These are phyloP conservation scores for Cercospora sp. DNA, from an alignment of 2,329 filamentous ascomycete genomes.

Conservation along the genomic window DNA sequence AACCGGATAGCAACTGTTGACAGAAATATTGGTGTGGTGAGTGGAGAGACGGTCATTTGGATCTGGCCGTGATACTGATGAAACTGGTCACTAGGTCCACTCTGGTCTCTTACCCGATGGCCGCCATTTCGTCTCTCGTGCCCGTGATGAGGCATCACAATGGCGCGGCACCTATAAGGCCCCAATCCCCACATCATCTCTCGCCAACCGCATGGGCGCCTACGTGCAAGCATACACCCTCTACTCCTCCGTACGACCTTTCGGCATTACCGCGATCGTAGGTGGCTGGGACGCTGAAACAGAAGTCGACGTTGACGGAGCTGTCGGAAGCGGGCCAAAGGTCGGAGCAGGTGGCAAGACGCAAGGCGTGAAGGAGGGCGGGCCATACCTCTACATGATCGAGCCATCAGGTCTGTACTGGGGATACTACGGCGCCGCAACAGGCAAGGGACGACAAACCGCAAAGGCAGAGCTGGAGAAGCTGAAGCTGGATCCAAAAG, in stretches of 20 bases:
- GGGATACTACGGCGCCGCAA: constrained; percentile 98
- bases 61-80: constrained; percentile 13
- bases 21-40: constrained; percentile 87
- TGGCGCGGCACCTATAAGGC: constrained; percentile 95
- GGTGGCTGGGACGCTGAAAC: constrained; percentile 90
- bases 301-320: constrained; percentile 81
- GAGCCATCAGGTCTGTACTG: constrained; percentile 96
- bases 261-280: constrained; percentile 92
- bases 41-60: constrained; percentile 39
- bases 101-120: constrained; percentile 94
- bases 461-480: constrained; percentile 99
- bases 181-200: constrained; percentile 82
- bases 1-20: constrained; percentile 96
- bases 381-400: constrained; percentile 96
- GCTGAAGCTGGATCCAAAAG: constrained; percentile 67
- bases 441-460: constrained; percentile 92
- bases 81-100: constrained; percentile 64
- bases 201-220: constrained; percentile 89
- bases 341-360: constrained; percentile 83
- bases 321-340: constrained; percentile 79
- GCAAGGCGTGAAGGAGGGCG: constrained; percentile 72
- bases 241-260: constrained; percentile 93
- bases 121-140: constrained; percentile 89
- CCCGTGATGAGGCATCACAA: constrained; percentile 85
- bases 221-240: constrained; percentile 98